A percentile compares a stretch with the other conserved stretches of the same genome.
These are phyloP conservation scores for Pyrrhoderma lamaoense DNA, from an alignment of 1,284 basidiomycete genomes.

Conservation along the genomic window DNA sequence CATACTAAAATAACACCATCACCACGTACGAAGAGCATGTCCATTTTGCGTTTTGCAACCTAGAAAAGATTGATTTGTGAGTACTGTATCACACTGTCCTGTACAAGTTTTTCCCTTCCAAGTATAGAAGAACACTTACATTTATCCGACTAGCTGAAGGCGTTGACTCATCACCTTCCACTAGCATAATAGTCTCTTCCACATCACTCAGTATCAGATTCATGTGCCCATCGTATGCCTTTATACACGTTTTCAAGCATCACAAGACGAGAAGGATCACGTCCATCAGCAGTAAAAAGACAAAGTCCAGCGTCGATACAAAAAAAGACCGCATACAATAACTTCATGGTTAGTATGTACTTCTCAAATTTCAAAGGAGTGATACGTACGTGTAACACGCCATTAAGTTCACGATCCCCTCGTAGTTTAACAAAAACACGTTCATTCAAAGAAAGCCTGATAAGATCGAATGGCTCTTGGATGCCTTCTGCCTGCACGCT, in stretches of 20 bases:
- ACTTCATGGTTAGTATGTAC: constrained; percentile 19
- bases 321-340: constrained; percentile 9
- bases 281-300: no score
- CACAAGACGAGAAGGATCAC: no score
- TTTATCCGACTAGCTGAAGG: constrained; percentile 53
- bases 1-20: constrained; percentile 89
- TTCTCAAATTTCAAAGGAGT: constrained; percentile 11
- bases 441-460: constrained; percentile 92
- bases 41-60: constrained; percentile 91
- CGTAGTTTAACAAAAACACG: constrained; percentile 94
- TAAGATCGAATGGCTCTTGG: constrained; percentile 97
- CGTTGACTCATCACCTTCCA: constrained; percentile 60
- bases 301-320: neutral
- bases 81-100: neutral
- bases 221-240: constrained; percentile 99
- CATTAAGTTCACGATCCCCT: constrained; percentile 89
- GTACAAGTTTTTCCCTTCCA: neutral
- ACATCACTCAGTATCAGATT: constrained; percentile 97
- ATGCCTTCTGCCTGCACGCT: constrained; percentile 71
- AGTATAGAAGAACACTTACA: constrained; percentile 31
- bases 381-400: constrained; percentile 81
- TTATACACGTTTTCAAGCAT: no score
- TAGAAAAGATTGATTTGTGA: constrained; percentile 29
- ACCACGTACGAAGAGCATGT: constrained; percentile 97
- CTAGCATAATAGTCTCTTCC: constrained; percentile 92